These are phyloP conservation scores for Tremella yokohamensis DNA, from an alignment of 768 basidiomycete species.

Conservation along the genomic window DNA sequence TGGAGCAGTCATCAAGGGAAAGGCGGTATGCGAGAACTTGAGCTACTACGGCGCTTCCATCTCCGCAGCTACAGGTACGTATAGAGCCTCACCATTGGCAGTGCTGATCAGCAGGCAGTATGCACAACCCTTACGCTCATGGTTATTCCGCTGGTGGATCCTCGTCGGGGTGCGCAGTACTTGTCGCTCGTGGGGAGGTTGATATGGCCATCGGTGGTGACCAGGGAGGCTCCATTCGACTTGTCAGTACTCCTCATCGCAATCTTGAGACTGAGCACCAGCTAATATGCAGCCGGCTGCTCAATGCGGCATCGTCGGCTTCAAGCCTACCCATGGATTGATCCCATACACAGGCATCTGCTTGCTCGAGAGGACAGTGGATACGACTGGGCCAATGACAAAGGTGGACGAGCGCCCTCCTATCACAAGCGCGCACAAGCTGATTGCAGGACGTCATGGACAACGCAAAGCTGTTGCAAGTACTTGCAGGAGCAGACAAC, in stretches of 20 bases:
- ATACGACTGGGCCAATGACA: constrained; percentile 40
- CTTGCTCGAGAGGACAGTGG: constrained; percentile 6
- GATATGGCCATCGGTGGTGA: constrained; percentile 56
- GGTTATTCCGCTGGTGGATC: constrained; percentile 55
- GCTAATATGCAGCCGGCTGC: not conserved
- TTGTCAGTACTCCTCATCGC: too few relatives aligned
- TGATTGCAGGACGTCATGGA: constrained; percentile 48
- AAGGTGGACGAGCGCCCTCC: too few relatives aligned
- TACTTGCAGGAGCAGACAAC: constrained; percentile 54
- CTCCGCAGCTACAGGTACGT: constrained; percentile 8
- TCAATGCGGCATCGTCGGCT: not conserved
- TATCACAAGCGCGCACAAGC: not conserved
- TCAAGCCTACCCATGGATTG: not conserved
- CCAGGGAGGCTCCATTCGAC: constrained; percentile 54
- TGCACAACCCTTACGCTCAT: constrained; percentile 53
- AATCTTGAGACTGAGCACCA: not conserved
- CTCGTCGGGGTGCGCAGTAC: constrained; percentile 53
- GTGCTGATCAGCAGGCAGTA: constrained; percentile 29
- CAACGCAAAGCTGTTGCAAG: constrained; percentile 53
- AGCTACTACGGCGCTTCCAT: constrained; percentile 4
- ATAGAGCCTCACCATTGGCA: too few relatives aligned
- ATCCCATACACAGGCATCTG: constrained; percentile 9
- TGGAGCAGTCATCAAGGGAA: constrained; percentile 52
- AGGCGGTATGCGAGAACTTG: constrained; percentile 51
- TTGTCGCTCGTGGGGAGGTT: constrained; percentile 51